phyloP scores from a whole-genome alignment of 768 basidiomycete genomes.

The Phlegmacium glaucopus region DNA sequence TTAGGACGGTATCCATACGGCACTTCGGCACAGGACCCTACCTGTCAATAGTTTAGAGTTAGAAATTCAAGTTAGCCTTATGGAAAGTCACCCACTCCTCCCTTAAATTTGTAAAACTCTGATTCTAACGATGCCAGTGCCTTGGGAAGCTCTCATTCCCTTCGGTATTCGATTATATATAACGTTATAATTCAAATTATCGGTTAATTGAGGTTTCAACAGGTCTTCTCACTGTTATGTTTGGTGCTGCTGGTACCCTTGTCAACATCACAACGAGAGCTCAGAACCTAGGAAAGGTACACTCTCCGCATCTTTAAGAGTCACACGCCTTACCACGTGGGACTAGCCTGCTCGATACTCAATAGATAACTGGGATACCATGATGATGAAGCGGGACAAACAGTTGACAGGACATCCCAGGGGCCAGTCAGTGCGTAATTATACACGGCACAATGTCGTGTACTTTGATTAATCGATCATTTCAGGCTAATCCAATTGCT shows the following conservation, averaged over 20 bases:
- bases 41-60: too few species aligned
- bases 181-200: background rate
- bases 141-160: constrained; percentile 96
- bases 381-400: constrained; percentile 94
- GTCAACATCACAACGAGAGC: constrained; percentile 72
- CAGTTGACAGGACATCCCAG: constrained; percentile 83
- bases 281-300: constrained; percentile 91
- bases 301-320: constrained; percentile 5
- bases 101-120: background rate
- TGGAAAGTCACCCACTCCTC: too few species aligned
- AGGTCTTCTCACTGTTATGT: constrained; percentile 87
- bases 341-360: constrained; percentile 77
- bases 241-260: constrained; percentile 87
- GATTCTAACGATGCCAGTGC: constrained; percentile 74
- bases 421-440: constrained; percentile 75
- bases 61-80: too few species aligned
- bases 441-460: background rate
- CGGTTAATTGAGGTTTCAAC: constrained; percentile 2
- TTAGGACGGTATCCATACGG: too few species aligned
- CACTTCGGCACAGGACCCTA: too few species aligned
- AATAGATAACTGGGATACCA: constrained; percentile 87
- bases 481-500: constrained; percentile 63
- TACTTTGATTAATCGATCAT: constrained; percentile 1
- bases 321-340: background rate
- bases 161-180: constrained; percentile 55